Base-by-base conservation (phyloP, 2,329 filamentous ascomycete species). In the Pyrenophora tritici-repentis region DNA sequence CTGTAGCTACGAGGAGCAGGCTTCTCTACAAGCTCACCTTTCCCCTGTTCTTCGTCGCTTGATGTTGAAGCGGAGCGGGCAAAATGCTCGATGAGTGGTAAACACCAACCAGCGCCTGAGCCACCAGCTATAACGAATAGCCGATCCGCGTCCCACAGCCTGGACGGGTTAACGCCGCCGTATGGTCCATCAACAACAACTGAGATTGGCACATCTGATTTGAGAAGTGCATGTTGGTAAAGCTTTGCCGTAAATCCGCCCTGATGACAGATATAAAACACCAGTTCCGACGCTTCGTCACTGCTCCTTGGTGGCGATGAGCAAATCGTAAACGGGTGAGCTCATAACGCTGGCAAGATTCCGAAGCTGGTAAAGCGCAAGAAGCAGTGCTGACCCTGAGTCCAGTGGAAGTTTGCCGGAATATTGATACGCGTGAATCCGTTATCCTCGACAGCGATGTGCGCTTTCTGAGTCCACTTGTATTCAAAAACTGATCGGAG, bases 131-230 rank as follows among this genome's bases (percentile, higher is more conserved):
- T 66, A 13, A 85, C 65, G 0, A 86, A 62, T 0, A 72, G 65
- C 6, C 67, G 68, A 40, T 82, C 76, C 0, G 67, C 66, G 0
- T 65, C 58, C 12, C 77, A 62, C 8, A 52, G 50, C 14, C 43
- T 42, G 13, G 55, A 41, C 20, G 58, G 31, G 38, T 75, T 74
- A 14, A 83, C 64, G 0, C 83, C 83, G 0, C 84, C 82, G 49
- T 86, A 86, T 0, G 83, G 83, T 0, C 84, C 83, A 34, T 86
- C 83, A 1, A 86, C 54, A 1, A 83, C 63, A 0, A 86, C 79
- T 0, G 73, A 72, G 1, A 81, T 68, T 0, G 66, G 56, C 0
- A 59, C 47, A 0, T 68, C 72, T 0, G 56, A 50, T 6, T 56
- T 45, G 6, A 53, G 40, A 9, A 43, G 45, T 12, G 56, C 59